A percentile compares a stretch with the other conserved stretches of the same genome.
Evolutionary conservation across 768 basidiomycete genomes (phyloP).

Genomic region (Tylopilus rubrobrunneus): DNA sequence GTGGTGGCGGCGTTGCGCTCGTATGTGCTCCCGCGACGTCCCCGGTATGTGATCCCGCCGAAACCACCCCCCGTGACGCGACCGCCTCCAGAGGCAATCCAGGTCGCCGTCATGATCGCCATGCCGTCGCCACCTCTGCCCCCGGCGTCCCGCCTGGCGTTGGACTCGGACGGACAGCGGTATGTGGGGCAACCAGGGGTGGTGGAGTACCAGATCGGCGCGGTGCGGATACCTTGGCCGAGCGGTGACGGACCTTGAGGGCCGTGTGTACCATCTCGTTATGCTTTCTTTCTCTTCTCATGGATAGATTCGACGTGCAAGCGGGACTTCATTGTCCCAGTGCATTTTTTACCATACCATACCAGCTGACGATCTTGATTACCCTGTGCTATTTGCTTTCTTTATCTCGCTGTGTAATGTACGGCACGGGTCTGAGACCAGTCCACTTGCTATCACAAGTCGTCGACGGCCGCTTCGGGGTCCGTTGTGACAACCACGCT

Average conservation of each 20-base stretch:
- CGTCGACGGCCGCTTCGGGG: background rate
- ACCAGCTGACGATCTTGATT: background rate
- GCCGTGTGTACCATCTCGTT: background rate
- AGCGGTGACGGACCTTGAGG: slow-evolving; percentile 10
- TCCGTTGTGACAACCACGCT: background rate
- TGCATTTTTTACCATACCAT: background rate
- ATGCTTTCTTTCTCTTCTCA: background rate
- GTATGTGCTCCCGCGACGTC: slow-evolving; percentile 3
- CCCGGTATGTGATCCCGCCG: slow-evolving; percentile 1
- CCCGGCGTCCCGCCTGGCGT: background rate
- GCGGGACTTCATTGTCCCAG: background rate
- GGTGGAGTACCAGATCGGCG: slow-evolving; percentile 45
- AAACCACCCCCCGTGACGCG: slow-evolving; percentile 10
- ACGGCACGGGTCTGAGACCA: slow-evolving; percentile 7
- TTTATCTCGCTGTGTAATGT: slow-evolving; percentile 3
- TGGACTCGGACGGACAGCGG: background rate
- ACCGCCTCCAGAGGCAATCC: slow-evolving; percentile 24
- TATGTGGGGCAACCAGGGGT: slow-evolving; percentile 10
- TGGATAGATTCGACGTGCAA: background rate
- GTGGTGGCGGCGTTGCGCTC: slow-evolving; percentile 5
- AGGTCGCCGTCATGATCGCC: slow-evolving; percentile 43
- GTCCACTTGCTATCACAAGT: background rate
- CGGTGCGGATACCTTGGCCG: slow-evolving; percentile 36
- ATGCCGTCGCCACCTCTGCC: slow-evolving; percentile 37
- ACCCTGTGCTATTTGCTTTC: too few species aligned